Evolutionary conservation across 768 basidiomycete species (phyloP), one percentile per base, ranked within the genome.

Genomic region (Amanita pseudoporphyria): DNA sequence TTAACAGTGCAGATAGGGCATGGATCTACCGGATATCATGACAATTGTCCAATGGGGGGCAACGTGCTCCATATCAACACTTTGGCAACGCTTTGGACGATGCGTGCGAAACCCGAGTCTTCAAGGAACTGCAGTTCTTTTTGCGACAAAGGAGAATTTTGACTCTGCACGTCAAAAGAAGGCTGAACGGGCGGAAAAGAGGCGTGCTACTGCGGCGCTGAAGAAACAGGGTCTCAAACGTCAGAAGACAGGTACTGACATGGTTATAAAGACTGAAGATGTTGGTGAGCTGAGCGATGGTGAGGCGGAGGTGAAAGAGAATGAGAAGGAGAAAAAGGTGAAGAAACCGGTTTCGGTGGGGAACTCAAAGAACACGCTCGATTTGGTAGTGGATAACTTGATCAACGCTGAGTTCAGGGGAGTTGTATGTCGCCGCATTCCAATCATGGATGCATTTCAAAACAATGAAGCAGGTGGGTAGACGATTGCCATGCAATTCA

Each of bases 391-490:
- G 5, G 42, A 44, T 32, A 22, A 44, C 21, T 33, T 46, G 5
- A 37, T 46, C 10, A 46, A 46, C 16, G 45, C 30, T 3, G 45
- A 16, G 5, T n/a, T 16, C 13, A 26, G 30, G 3, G 21, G 31
- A 46, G 16, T 13, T 13, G n/a, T 10, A 6, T 46, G 45, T 16
- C 45, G 45, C 5, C 31, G 45, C 2, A 28, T 14, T 21, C 45
- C 21, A 16, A 46, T 46, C 19, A 33, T 46, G 45, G 16, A 32
- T 22, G 31, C 35, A 18, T 46, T 46, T 18, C 2, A 22, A 19
- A 46, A 46, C 33, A n/a, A 21, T 46, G 7, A 46, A 22, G 45
- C 45, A 9, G n/a, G 45, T 46, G 35, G 3, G 45, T 46, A 12
- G n/a, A 18, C 13, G n/a, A 16, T n/a, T n/a, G n/a, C n/a, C n/a